Percentiles rank a stretch among this genome's conserved stretches.
Evolutionary conservation across 352 stramenopile species (phyloP).

Genomic region (Phytophthora capsici): DNA sequence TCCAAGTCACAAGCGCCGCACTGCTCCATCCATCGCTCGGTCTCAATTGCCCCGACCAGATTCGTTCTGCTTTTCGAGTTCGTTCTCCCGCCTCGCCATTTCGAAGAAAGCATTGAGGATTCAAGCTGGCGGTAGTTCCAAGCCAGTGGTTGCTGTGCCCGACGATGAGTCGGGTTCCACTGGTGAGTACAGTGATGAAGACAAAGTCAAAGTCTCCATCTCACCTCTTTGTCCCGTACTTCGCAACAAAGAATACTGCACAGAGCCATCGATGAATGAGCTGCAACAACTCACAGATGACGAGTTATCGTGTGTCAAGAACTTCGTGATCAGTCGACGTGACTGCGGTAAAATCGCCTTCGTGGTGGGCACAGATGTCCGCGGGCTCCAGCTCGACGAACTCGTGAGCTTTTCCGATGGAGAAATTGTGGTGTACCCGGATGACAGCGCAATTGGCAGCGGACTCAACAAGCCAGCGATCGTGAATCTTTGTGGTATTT

Average conservation of each 20-base stretch:
- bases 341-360: constrained; percentile 50
- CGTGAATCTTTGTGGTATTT: constrained; percentile 44
- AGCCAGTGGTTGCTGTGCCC: neutral
- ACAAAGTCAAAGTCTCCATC: neutral
- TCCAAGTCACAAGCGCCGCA: neutral
- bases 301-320: constrained; percentile 46
- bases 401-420: constrained; percentile 44
- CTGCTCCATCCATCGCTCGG: neutral
- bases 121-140: neutral
- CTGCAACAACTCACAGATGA: constrained; percentile 47
- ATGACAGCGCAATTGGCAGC: constrained; percentile 39
- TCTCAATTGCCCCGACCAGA: constrained; percentile 7
- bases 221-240: constrained; percentile 29
- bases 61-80: constrained; percentile 26
- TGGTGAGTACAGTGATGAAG: neutral
- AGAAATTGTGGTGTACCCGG: constrained; percentile 56
- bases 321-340: constrained; percentile 47
- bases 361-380: constrained; percentile 49
- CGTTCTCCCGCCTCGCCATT: constrained; percentile 26
- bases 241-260: constrained; percentile 51
- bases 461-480: constrained; percentile 60
- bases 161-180: neutral
- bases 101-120: constrained; percentile 17
- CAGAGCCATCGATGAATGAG: constrained; percentile 34
- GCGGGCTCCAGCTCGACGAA: constrained; percentile 51